These are phyloP conservation scores for Carex arenaria DNA, from an alignment of 202 grass and related monocot species.

Conservation along the genomic window DNA sequence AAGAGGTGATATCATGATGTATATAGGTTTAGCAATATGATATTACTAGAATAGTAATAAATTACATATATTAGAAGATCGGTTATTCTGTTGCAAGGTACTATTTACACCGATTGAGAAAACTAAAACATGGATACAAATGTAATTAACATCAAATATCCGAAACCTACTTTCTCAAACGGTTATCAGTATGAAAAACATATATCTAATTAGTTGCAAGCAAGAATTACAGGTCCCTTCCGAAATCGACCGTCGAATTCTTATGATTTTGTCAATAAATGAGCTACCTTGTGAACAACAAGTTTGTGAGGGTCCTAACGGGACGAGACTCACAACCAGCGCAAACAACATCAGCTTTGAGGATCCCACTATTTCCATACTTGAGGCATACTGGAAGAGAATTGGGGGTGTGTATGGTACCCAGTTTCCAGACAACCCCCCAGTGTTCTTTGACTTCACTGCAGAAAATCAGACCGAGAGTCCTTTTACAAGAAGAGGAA, in stretches of 20 bases:
- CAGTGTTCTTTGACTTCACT: constrained; percentile 25
- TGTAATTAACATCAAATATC: not conserved
- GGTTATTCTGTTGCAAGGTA: too few relatives aligned
- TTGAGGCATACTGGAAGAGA: constrained; percentile 22
- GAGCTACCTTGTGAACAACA: constrained; percentile 14
- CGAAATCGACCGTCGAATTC: constrained; percentile 10
- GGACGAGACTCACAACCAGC: constrained; percentile 21
- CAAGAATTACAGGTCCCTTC: not conserved
- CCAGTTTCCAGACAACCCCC: constrained; percentile 19
- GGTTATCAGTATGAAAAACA: not conserved
- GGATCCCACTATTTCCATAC: constrained; percentile 18
- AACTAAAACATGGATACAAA: not conserved
- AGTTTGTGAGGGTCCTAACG: constrained; percentile 24
- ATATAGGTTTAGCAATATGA: too few relatives aligned
- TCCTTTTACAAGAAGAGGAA: constrained; percentile 16
- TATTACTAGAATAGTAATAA: too few relatives aligned
- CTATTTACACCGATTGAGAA: not conserved
- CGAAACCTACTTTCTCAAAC: not conserved
- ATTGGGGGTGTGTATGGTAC: not conserved
- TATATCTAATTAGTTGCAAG: not conserved
- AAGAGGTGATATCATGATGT: too few relatives aligned
- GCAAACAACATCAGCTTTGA: constrained; percentile 31
- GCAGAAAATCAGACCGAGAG: constrained; percentile 2
- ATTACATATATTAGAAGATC: too few relatives aligned
- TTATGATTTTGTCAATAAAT: constrained; percentile 18